These are phyloP conservation scores for Diversispora eburnea DNA, from an alignment of 192 early-diverging fungal species.

Conservation along the genomic window DNA sequence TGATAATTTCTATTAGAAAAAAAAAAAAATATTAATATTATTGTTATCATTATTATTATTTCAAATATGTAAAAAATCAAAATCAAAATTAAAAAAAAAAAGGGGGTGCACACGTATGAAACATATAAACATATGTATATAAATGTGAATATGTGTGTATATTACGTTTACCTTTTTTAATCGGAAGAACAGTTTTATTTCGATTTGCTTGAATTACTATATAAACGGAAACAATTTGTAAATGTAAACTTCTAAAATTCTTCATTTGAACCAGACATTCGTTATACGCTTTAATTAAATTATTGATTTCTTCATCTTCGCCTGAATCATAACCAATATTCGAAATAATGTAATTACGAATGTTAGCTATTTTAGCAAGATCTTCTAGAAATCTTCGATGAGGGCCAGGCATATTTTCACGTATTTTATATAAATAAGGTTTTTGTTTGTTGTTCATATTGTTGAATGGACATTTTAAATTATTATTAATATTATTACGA, in stretches of 20 bases:
- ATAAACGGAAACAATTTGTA: constrained; percentile 89
- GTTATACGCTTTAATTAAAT: constrained; percentile 73
- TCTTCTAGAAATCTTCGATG: constrained; percentile 86
- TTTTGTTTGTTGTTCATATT: too few relatives aligned
- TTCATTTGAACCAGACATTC: constrained; percentile 76
- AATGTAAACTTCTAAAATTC: constrained; percentile 84
- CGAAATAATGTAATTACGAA: constrained; percentile 60
- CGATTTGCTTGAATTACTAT: constrained; percentile 81
- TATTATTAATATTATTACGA: too few relatives aligned
- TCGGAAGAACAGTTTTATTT: constrained; percentile 43
- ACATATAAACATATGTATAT: background rate
- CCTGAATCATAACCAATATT: constrained; percentile 29
- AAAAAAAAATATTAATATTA: too few relatives aligned
- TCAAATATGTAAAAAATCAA: too few relatives aligned
- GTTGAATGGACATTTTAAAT: too few relatives aligned
- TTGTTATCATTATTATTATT: too few relatives aligned
- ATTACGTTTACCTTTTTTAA: constrained; percentile 20
- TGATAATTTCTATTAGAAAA: too few relatives aligned
- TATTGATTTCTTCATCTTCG: constrained; percentile 21
- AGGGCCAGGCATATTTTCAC: constrained; percentile 85
- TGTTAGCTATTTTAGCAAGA: constrained; percentile 57
- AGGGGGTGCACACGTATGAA: too few relatives aligned
- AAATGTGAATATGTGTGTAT: background rate
- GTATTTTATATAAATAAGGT: constrained; percentile 78
- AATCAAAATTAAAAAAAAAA: too few relatives aligned